Evolutionary conservation across 2,329 filamentous ascomycete genomes (phyloP).

Genomic region (Chaetomium sp.): DNA sequence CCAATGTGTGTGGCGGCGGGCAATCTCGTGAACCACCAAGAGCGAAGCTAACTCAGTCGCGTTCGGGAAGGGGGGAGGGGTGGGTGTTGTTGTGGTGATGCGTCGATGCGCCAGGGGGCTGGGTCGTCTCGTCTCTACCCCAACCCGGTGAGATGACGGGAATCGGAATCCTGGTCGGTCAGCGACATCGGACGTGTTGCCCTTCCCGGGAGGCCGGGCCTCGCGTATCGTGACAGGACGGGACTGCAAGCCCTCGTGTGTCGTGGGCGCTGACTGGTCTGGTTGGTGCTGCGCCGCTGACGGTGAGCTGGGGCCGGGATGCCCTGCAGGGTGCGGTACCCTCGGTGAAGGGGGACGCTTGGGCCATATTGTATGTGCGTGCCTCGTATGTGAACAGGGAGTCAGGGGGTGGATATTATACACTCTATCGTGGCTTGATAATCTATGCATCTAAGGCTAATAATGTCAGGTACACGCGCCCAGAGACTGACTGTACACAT

Average conservation of each 20-base stretch:
- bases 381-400: no score
- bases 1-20: not conserved
- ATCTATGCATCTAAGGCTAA: not conserved
- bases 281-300: slow-evolving; percentile 5
- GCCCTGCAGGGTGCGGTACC: slow-evolving; percentile 16
- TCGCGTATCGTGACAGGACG: not conserved
- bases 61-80: no score
- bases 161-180: not conserved
- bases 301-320: not conserved
- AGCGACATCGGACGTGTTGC: not conserved
- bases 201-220: not conserved
- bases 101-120: no score
- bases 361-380: not conserved
- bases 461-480: not conserved
- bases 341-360: not conserved
- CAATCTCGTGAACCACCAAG: no score
- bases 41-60: no score
- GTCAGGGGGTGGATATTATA: not conserved
- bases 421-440: not conserved
- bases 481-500: not conserved
- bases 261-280: not conserved
- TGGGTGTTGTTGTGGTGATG: no score
- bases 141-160: no score
- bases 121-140: no score
- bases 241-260: not conserved